Conservation (phyloP, 768 basidiomycete genomes). For the Neoboletus brunneissimus region DNA sequence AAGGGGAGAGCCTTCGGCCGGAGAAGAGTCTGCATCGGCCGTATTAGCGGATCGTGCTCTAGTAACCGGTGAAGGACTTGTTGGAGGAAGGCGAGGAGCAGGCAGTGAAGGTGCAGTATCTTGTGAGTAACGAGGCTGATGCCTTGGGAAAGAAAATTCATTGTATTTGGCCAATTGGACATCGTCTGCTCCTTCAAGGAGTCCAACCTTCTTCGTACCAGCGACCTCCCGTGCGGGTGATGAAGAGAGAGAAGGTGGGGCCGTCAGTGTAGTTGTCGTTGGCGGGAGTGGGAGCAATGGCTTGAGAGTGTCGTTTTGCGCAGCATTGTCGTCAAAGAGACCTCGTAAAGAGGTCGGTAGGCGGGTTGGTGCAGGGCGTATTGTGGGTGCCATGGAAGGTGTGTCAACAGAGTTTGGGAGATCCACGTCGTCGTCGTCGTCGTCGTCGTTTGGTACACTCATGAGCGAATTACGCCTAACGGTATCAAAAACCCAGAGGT, state of each 20-base stretch:
- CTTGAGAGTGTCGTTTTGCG: conserved; percentile 41
- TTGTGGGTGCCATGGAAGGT: conserved; percentile 38
- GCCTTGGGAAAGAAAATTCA: conserved; percentile 54
- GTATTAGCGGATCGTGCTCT: conserved; percentile 37
- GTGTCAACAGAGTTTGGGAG: conserved; percentile 13
- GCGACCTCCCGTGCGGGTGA: conserved; percentile 38
- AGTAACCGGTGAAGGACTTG: conserved; percentile 33
- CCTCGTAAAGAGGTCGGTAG: conserved; percentile 76
- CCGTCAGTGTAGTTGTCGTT: conserved; percentile 25
- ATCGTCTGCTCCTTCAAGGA: conserved; percentile 38
- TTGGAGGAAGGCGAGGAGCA: conserved; percentile 22
- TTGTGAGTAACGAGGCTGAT: conserved; percentile 57
- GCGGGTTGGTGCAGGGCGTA: conserved; percentile 49
- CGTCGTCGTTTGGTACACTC: conserved; percentile 22
- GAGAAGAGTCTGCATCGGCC: conserved; percentile 19
- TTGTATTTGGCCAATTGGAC: conserved; percentile 43
- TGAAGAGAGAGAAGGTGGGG: conserved; percentile 29
- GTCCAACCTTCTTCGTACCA: conserved; percentile 31
- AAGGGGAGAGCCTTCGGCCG: conserved; percentile 9
- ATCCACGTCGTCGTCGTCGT: conserved; percentile 30
- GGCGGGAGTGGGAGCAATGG: conserved; percentile 35
- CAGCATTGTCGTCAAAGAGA: conserved; percentile 67
- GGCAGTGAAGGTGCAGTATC: conserved; percentile 40
- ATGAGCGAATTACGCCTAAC: conserved; percentile 44
- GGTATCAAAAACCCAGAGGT: conserved; percentile 77